Base-by-base conservation (phyloP, 768 basidiomycete species). In the Leccinum imitatum region DNA sequence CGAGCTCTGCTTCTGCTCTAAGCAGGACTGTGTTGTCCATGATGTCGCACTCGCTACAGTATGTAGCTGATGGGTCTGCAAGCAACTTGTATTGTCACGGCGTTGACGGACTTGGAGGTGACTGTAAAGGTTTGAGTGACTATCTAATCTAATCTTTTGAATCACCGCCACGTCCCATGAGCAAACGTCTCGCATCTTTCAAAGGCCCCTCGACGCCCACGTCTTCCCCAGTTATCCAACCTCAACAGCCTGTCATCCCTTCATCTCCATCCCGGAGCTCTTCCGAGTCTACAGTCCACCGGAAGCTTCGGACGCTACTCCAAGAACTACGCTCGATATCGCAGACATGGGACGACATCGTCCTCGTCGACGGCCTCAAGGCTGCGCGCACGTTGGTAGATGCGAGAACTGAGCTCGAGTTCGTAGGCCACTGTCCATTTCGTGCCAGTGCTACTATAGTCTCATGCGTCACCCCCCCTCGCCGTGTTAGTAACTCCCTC, bases 371-470 rank as follows among this genome's bases (percentile, higher is more conserved):
- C 68, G 93, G 93, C 8, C 74, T 93, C 41, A 91, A 86, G 64
- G 83, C 89, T n/a, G 84, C 82, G 8, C 86, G 82, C 60, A 83
- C 78, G 56, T 77, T 93, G 35, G 81, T 92, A 3, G 91, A 95
- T 67, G 76, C 89, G 17, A 80, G 90, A 19, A 96, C 93, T 15
- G 90, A 93, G 68, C 80, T 96, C 62, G 89, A 93, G 93, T 95
- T 76, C 66, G 87, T 78, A 48, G 48, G 17, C 17, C 5, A n/a
- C 9, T 27, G 13, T 52, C n/a, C n/a, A 3, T 62, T 35, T 31
- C n/a, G 23, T 52, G 9, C 21, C 6, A 31, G 31, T 7, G 50
- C 30, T 47, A 13, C 30, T 47, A 13, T 46, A 14, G 13, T 41
- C 57, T 60, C 54, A 54, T 15, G 33, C 17, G 14, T 50, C 23